Evolutionary conservation across 306 rosid genomes (phyloP).

Genomic region (Cucumis melo): DNA sequence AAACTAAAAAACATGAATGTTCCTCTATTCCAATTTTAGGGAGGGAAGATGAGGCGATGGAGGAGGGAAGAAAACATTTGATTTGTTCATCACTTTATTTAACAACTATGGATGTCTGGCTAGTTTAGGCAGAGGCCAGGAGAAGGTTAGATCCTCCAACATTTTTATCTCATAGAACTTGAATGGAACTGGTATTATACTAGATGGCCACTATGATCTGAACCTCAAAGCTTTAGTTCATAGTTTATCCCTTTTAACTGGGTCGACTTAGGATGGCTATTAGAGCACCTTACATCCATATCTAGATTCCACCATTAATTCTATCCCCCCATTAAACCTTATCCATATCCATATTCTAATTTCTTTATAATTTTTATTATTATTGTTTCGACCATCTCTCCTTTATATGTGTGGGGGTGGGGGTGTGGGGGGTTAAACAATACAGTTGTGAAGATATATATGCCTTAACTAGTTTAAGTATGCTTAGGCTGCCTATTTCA

Average conservation of each 20-base stretch:
- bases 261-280: not conserved
- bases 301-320: not conserved
- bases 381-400: not conserved
- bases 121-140: not conserved
- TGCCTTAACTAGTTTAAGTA: not conserved
- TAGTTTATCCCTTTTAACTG: not conserved
- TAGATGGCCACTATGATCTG: not conserved
- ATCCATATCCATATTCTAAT: not conserved
- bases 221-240: not conserved
- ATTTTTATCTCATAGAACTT: not conserved
- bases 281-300: not conserved
- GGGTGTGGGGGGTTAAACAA: too few species aligned
- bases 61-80: not conserved
- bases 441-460: not conserved
- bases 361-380: too few species aligned
- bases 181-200: not conserved
- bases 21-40: not conserved
- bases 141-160: not conserved
- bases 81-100: not conserved
- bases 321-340: not conserved
- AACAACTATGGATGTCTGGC: not conserved
- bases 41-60: not conserved
- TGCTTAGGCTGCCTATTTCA: not conserved
- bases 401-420: not conserved
- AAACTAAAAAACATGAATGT: not conserved